Evolutionary conservation across 192 early-diverging fungal genomes (phyloP), one percentile per base, ranked within the genome.

Genomic region (Linderina pennispora): DNA sequence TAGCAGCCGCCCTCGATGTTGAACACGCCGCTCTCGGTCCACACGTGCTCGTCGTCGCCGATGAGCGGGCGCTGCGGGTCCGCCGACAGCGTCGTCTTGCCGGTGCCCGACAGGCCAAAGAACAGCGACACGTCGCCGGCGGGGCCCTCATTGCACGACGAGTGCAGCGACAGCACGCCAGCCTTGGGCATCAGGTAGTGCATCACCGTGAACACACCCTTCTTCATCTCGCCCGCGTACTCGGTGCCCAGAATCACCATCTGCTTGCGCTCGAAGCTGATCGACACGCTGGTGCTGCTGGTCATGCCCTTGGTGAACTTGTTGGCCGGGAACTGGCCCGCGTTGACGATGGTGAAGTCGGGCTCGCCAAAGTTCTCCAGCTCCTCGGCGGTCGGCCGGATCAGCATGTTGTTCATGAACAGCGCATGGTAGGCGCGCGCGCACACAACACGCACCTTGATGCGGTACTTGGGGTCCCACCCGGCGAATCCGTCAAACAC

Each of bases 151-250:
- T 98, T 98, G 47, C 92, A 93, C 47, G 89, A 92, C 5, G 95
- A 94, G 48, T 75, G 72, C 50, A 75, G 47, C 18, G 72, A 75
- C 11, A 75, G 57, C 3, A 68, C 65, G 49, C 72, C 72, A 23
- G 64, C 60, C 84, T 91, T 94, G 60, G 95, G 95, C 93, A 96
- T 96, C 52, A 90, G 71, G 81, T 98, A 96, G 73, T 98, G 92
- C 95, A 98, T 96, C 40, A 98, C 90, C 19, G 92, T 96, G 76
- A 96, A 93, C 48, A 91, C 81, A 65, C 94, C 95, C 85, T 98
- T 98, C 79, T 98, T 98, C 95, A 98, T 98, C 77, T 98, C 95
- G 45, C 95, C 95, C 45, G 95, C 95, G 56, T 98, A 98, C 70
- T 96, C 88, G 49, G 92, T 92, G 36, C 95, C 95, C 32, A 98